Evolutionary conservation across 2,329 filamentous ascomycete genomes (phyloP).

Genomic region (Diaporthe velutina): DNA sequence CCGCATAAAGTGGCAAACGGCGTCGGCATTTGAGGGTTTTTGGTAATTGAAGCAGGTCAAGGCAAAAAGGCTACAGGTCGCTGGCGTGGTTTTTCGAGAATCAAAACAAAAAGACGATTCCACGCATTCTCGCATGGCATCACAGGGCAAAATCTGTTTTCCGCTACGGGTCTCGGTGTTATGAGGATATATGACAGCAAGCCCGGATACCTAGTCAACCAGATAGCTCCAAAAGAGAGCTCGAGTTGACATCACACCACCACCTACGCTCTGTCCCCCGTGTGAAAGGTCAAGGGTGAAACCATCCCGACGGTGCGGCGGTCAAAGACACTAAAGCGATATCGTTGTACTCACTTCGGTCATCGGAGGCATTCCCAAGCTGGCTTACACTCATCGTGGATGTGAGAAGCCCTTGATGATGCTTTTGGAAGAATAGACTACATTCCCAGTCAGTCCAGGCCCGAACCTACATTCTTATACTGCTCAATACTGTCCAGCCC

Average conservation of each 20-base stretch:
- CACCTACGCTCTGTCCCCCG: conserved; percentile 3
- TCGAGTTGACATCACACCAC: conserved; percentile 39
- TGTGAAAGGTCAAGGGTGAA: conserved; percentile 27
- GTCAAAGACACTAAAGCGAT: neutral
- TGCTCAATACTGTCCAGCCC: neutral
- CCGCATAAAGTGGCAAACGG: conserved; percentile 40
- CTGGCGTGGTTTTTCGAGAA: conserved; percentile 40
- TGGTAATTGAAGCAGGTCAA: conserved; percentile 40
- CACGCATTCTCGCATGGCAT: conserved; percentile 40
- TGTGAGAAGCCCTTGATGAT: neutral
- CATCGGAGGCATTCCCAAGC: neutral
- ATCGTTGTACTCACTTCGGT: neutral
- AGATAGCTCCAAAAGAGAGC: conserved; percentile 42
- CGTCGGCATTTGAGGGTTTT: conserved; percentile 38
- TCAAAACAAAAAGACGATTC: conserved; percentile 35
- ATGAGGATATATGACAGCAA: conserved; percentile 41
- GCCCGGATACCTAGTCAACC: conserved; percentile 40
- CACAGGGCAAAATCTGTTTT: conserved; percentile 41
- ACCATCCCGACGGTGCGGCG: neutral
- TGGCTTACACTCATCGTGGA: neutral
- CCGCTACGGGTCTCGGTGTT: conserved; percentile 41
- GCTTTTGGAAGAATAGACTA: conserved; percentile 10
- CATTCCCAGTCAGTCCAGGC: neutral
- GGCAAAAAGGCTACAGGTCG: conserved; percentile 40
- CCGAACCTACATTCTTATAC: neutral